phyloP scores from a whole-genome alignment of 2,329 filamentous ascomycete species.

The Eutypa lata region DNA sequence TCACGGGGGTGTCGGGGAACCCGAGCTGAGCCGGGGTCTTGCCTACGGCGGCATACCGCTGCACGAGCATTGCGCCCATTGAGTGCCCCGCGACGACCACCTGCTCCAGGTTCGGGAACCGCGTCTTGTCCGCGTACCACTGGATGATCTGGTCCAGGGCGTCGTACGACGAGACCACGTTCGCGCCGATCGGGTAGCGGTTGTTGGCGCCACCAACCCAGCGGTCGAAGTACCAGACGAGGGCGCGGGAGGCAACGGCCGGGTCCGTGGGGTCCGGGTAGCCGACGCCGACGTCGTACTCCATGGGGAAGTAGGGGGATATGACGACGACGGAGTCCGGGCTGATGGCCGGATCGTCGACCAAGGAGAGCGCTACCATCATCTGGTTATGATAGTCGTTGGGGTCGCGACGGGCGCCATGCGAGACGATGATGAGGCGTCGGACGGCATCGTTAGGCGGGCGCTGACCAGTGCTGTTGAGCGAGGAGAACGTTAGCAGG shows the following conservation, averaged over 20 bases:
- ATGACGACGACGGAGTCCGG: conserved; percentile 1
- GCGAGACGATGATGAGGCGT: conserved; percentile 2
- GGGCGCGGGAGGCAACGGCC: conserved; percentile 2
- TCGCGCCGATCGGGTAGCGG: conserved; percentile 2
- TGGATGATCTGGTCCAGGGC: conserved; percentile 9
- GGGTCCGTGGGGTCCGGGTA: conserved; percentile 1
- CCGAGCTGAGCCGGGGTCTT: conserved; percentile 3
- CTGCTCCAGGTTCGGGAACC: conserved; percentile 10
- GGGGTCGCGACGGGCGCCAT: neutral
- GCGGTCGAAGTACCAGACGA: conserved; percentile 5
- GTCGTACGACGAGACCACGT: conserved; percentile 5
- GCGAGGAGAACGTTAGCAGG: conserved; percentile 2
- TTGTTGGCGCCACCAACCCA: conserved; percentile 10
- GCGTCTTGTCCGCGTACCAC: conserved; percentile 6
- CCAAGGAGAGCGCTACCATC: neutral
- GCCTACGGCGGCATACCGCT: conserved; percentile 10
- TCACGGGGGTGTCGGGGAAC: conserved; percentile 2
- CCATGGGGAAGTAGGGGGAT: conserved; percentile 8
- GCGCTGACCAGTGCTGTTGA: conserved; percentile 1
- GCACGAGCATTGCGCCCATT: conserved; percentile 5
- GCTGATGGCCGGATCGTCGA: neutral
- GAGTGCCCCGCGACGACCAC: conserved; percentile 11
- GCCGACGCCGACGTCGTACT: conserved; percentile 4
- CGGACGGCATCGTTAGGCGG: neutral
- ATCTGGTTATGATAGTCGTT: conserved; percentile 3